Base-by-base conservation (phyloP, 2,329 filamentous ascomycete genomes). In the Calonectria leucothoes region DNA sequence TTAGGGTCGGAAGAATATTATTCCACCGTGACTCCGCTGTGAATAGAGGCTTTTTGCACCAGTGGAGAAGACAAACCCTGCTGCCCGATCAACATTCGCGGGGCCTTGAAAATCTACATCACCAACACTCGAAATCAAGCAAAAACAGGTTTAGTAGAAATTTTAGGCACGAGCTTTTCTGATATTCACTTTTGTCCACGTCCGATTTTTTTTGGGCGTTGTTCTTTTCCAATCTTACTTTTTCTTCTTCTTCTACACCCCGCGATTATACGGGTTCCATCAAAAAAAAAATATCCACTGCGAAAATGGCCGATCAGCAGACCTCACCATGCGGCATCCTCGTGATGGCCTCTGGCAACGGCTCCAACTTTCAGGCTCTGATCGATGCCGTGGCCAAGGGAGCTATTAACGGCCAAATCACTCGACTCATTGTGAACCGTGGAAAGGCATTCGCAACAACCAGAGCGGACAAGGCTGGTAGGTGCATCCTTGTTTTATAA, bases 281-380 rank as follows among this genome's bases (percentile, higher is more conserved):
- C 31, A 14, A 59, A 25, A 31, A 14, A 59, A 25, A 31, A 33
- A 59, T 37, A 37, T 37, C n/a, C 27, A 63, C 23, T 7, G n/a
- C 42, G 23, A 69, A n/a, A 61, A 69, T 70, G 68, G 68, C 68
- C 14, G 68, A 35, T 29, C 64, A 64, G 37, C 49, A 69, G 37
- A 55, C 39, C 37, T 51, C 63, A 25, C 49, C 71, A 45, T 88
- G 86, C 79, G 90, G 89, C 70, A 88, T 94, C 78, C 89, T 92
- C 66, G 91, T 94, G 78, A 90, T 95, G 81, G 93, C 93, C 83
- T 94, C 92, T 64, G 93, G 94, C 83, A 92, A 90, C 77, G 94
- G 94, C 78, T 92, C 93, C 48, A 96, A 96, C 82, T 91, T 96
- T 25, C 94, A 96, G 87, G 94, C 94, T 71, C 88, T 98, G 65